A percentile compares a stretch with the other conserved stretches of the same genome.
Evolutionary conservation across 768 basidiomycete genomes (phyloP).

Genomic region (Rhodotorula toruloides): DNA sequence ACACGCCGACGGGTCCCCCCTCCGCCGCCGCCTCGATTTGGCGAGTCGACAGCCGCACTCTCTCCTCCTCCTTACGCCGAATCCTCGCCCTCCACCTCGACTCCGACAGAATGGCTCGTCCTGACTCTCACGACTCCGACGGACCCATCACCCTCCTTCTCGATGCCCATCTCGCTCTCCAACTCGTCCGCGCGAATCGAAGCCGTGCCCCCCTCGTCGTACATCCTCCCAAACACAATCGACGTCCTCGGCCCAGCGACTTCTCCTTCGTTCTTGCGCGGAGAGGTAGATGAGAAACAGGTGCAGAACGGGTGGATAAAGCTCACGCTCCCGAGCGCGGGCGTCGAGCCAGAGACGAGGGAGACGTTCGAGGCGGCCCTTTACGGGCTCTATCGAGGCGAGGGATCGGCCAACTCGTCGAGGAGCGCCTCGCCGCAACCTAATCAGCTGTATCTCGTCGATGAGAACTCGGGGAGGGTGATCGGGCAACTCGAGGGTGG

Average conservation of each 20-base stretch:
- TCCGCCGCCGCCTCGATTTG: neutral
- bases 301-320: conserved; percentile 19
- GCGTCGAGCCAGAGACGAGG: neutral
- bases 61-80: neutral
- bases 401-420: neutral
- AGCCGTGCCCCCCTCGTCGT: neutral
- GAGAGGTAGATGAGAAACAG: too few species aligned
- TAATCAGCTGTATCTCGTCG: conserved; percentile 30
- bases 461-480: conserved; percentile 13
- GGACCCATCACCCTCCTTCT: neutral
- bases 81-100: neutral
- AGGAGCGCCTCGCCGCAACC: neutral
- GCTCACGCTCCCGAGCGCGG: neutral
- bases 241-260: conserved; percentile 2
- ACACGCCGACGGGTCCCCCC: neutral
- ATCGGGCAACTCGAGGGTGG: conserved; percentile 15
- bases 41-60: neutral
- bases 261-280: too few species aligned
- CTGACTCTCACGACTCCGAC: neutral
- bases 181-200: neutral
- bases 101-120: neutral
- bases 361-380: conserved; percentile 25
- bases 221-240: conserved; percentile 20
- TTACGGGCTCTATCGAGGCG: neutral
- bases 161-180: conserved; percentile 13